Evolutionary conservation across 768 basidiomycete species (phyloP), one percentile per base, ranked within the genome.

Genomic region (Neoboletus brunneissimus): DNA sequence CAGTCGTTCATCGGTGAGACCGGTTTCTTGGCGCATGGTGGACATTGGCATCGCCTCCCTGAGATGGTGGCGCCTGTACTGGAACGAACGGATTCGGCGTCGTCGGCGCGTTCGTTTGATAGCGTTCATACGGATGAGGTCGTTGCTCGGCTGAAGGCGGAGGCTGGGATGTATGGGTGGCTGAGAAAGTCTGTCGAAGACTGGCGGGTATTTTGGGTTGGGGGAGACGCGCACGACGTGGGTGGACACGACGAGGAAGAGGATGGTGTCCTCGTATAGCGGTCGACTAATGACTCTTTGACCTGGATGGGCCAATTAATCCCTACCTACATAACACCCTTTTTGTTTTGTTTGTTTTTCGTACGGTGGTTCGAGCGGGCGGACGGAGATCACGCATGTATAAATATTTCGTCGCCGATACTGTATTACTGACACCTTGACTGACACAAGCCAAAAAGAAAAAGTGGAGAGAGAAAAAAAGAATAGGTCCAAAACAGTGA

Each of bases 201-300:
- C 64, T 94, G 85, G 81, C 76, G 91, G 22, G 81, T 93, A 13
- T 85, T 93, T 66, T 94, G 91, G 91, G 72, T 91, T 11, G 91
- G 91, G 0, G 88, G 88, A 22, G 74, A 73, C 61, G 71, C 67
- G 37, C 72, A 53, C 52, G 71, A 64, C 16, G 59, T 68, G 61
- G 59, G 70, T 64, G 55, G 48, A 22, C 6, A 46, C 11, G 46
- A 52, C 25, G 70, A 70, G 6, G 72, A 73, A 31, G 72, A 71
- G 13, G 70, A 74, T 34, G 64, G 67, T 29, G 23, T 70, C 32
- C 70, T 72, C 51, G 62, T 70, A 37, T 70, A 43, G 65, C 3
- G 18, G n/a, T 20, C 5, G n/a, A 40, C 32, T 46, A 27, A 32
- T 25, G 12, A 13, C 7, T 15, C 8, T 13, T 9, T 56, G 38